phyloP scores from a whole-genome alignment of 768 basidiomycete genomes.

The Lactarius hatsudake region DNA sequence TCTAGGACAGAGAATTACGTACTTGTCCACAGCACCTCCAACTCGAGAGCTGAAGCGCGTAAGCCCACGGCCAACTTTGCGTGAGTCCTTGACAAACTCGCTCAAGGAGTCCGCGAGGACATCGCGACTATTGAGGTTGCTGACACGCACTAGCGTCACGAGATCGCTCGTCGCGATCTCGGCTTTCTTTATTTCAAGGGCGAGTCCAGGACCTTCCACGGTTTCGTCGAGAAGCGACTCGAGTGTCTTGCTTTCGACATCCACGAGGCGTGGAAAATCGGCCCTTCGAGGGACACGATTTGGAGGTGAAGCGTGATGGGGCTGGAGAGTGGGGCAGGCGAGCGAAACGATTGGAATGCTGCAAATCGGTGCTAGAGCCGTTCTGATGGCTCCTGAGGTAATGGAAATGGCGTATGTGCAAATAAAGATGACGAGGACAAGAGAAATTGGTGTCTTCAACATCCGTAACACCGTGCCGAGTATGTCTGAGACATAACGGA shows the following conservation, averaged over 20 bases:
- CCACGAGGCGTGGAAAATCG: slow-evolving; percentile 59
- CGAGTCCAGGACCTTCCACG: slow-evolving; percentile 55
- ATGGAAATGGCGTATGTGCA: slow-evolving; percentile 44
- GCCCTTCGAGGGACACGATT: slow-evolving; percentile 42
- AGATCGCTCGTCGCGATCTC: slow-evolving; percentile 76
- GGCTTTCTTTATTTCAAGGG: slow-evolving; percentile 69
- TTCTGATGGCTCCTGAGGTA: slow-evolving; percentile 44
- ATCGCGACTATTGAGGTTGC: slow-evolving; percentile 61
- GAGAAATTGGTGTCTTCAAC: slow-evolving; percentile 54
- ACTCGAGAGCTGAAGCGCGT: slow-evolving; percentile 64
- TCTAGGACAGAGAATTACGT: slow-evolving; percentile 30
- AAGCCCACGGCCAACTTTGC: slow-evolving; percentile 55
- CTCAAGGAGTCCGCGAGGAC: slow-evolving; percentile 48
- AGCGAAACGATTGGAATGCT: slow-evolving; percentile 59
- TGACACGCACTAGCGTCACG: slow-evolving; percentile 56
- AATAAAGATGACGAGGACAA: slow-evolving; percentile 52
- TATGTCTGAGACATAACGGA: slow-evolving; percentile 48
- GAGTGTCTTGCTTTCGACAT: slow-evolving; percentile 59
- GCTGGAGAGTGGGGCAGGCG: slow-evolving; percentile 32
- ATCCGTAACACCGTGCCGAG: slow-evolving; percentile 45
- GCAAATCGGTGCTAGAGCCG: slow-evolving; percentile 57
- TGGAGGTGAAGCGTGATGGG: slow-evolving; percentile 11
- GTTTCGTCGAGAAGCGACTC: slow-evolving; percentile 61
- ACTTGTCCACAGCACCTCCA: slow-evolving; percentile 75
- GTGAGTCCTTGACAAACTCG: slow-evolving; percentile 60